Evolutionary conservation across 2,329 filamentous ascomycete species (phyloP), one percentile per base, ranked within the genome.

Genomic region (Nemania sp.): DNA sequence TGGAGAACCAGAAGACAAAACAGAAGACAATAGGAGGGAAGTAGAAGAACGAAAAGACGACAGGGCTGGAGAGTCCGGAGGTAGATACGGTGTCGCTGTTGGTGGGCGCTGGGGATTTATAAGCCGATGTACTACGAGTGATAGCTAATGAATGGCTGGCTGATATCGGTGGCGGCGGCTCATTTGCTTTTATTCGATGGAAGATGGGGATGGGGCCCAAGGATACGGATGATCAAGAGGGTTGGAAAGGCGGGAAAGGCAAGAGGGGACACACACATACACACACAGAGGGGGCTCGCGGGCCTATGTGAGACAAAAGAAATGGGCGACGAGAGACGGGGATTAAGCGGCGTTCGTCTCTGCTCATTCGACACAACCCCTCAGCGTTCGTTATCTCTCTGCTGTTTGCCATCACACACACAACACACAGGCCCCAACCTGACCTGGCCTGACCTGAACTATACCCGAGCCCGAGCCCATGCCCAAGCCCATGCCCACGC

Each of bases 321-420:
- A 32, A 56, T 47, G 43, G n/a, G n/a, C 26, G 38, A 59, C 35
- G 62, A 62, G 56, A 68, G 43, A 41, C 35, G 35, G 35, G 35
- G 35, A 41, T 41, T 20, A 15, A 24, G 47, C 57, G 62, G 35
- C 26, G 54, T 62, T 58, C 43, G 20, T 56, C 58, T 52, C 45
- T 61, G 45, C 47, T 27, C 15, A 32, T 51, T 47, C 45, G 51
- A 56, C 35, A 54, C 18, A 20, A 58, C 56, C 59, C 61, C 58
- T 70, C 53, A 56, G 61, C 7, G 7, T 38, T 47, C 32, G 20
- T 52, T 60, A 54, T 45, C 41, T 52, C 47, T 59, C 53, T 29
- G 47, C 11, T 57, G 62, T 51, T 68, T 70, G 65, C 45, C 65
- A 60, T 65, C 49, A 35, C 54, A 63, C 56, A 64, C 47, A 60